Evolutionary conservation across 306 rosid genomes (phyloP), one percentile per base, ranked within the genome.

Genomic region (Medicago arabica): DNA sequence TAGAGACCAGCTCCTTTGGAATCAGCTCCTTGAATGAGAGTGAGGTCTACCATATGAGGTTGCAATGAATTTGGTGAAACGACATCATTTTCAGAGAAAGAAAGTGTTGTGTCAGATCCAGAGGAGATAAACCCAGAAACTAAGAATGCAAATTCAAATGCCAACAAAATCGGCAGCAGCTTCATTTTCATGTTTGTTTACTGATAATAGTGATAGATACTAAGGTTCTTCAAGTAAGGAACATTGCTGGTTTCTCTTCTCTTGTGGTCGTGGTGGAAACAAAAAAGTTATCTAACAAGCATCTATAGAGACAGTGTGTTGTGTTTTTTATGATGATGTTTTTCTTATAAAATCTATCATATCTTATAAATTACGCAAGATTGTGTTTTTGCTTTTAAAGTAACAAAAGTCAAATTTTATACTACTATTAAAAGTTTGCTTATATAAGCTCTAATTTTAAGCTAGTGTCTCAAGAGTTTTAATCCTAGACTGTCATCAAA

Each of bases 1-100:
- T 69, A 77, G 71, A 34, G 63, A 93, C 95, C 97, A 53, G 98
- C 95, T 80, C 91, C 97, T 54, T 76, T 85, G 61, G 93, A 84
- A 75, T 81, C 86, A 79, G 98, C 98, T 76, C 78, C 80, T 19
- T 84, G 61, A 75, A 93, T 85, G 46, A 93, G 98, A 81, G 93
- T 82, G 83, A 90, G 93, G 40, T 84, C 75, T 11, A 93, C 97
- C 91, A 85, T 83, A 65, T 86, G 84, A 70, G 89, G 80, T 40
- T 77, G 49, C 41, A 79, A 15, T 25, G 82, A 69, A 40, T n/a
- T 39, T 7, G 75, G 31, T 0, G 69, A 75, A 0, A 61, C 81
- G 13, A 36, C 78, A 65, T 63, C 78, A 63, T 79, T 85, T 53
- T 85, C 85, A 7, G 84, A 67, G 58, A 76, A 71, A 62, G 91